These are phyloP conservation scores for Peniophora sp. DNA, from an alignment of 1,284 basidiomycete genomes.

Conservation along the genomic window DNA sequence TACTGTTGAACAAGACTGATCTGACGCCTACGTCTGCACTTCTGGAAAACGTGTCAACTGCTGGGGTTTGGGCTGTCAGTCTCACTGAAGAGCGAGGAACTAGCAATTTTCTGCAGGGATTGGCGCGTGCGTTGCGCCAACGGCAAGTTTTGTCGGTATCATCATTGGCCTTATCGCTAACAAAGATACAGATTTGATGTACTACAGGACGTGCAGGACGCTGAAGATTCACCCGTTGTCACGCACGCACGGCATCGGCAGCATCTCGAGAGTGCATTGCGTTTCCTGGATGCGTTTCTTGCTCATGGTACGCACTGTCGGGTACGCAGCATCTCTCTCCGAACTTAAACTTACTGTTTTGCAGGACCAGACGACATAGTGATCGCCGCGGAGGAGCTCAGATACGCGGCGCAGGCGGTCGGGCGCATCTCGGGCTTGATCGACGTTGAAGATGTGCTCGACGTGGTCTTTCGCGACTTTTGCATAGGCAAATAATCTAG, in stretches of 20 bases:
- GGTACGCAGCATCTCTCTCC: background rate
- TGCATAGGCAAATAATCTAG: conserved; percentile 69
- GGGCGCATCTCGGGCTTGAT: conserved; percentile 72
- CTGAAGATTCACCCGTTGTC: conserved; percentile 50
- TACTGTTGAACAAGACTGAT: conserved; percentile 75
- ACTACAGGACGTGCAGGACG: conserved; percentile 15
- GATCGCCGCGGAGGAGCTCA: conserved; percentile 76
- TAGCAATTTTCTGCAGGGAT: conserved; percentile 44
- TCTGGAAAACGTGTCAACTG: conserved; percentile 7
- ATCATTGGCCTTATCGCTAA: background rate
- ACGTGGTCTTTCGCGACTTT: conserved; percentile 76
- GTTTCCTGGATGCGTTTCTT: conserved; percentile 62
- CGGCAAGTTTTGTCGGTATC: conserved; percentile 33
- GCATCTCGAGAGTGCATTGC: conserved; percentile 61
- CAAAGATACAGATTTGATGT: conserved; percentile 28
- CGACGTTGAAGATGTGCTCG: conserved; percentile 73
- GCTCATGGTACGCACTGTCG: conserved; percentile 32
- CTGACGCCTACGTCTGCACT: conserved; percentile 22
- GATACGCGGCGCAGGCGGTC: conserved; percentile 77
- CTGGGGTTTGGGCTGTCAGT: conserved; percentile 50
- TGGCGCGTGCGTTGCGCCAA: conserved; percentile 44
- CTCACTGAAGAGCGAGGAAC: conserved; percentile 54
- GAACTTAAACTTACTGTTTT: background rate
- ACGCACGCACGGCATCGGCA: conserved; percentile 74
- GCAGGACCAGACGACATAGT: conserved; percentile 54